Evolutionary conservation across 805 yeast species (phyloP), one percentile per base, ranked within the genome.

Genomic region (Starmerella bombi): DNA sequence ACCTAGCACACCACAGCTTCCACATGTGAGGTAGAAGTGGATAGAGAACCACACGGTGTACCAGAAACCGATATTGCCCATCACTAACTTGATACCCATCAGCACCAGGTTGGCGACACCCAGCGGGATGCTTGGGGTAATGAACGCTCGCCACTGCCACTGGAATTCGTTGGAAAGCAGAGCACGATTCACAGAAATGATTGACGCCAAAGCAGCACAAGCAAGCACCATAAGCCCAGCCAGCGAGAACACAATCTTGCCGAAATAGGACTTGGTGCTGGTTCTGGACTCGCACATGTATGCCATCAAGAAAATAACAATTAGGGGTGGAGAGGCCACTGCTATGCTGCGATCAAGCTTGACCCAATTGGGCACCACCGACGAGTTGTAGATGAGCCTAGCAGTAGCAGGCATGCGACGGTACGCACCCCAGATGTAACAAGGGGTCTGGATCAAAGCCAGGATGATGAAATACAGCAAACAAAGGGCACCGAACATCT

Each of bases 121-220:
- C 21, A 52, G 34, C 3, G 57, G 57, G n/a, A 53, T 36, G 6
- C 52, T 52, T 6, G 56, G 55, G 15, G 57, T 53, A 19, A 53
- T 42, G 45, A 53, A 53, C 19, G 56, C 55, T 18, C 57, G 51
- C 57, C 57, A 53, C 28, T 53, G 57, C 57, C 57, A 53, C 35
- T 53, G 53, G 49, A 53, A 52, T 38, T 53, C 57, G 37, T 52
- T 53, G 16, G 52, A 45, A 10, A 53, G 48, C 39, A 53, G 39
- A 2, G 56, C 57, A 20, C 57, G 53, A 42, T 53, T 53, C 25
- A 53, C 57, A 7, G 51, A 45, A 25, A 53, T 50, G 25, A 53
- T 48, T 14, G 56, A 37, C 8, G 52, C 45, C n/a, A 53, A 35
- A 4, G 51, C 51, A 5, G 50, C 36, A 22, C 47, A 48, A 3